Conservation (phyloP, 208 protist species). For the Entamoeba invadens region DNA sequence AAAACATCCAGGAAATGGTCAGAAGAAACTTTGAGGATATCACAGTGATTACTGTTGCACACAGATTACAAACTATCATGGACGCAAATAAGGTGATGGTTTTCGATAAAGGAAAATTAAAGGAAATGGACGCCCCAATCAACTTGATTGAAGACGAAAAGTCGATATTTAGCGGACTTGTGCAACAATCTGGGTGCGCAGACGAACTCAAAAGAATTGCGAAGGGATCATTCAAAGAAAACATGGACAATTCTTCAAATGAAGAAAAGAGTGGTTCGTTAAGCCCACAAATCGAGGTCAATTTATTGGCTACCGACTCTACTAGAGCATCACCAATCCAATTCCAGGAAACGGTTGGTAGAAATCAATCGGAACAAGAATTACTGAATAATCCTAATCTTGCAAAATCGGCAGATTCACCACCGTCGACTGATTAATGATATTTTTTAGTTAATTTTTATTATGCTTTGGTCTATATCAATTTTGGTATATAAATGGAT, state of each 20-base stretch:
- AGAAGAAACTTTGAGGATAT: conserved; percentile 4
- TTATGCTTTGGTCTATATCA: too few relatives aligned
- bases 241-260: too few relatives aligned
- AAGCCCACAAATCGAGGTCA: neutral
- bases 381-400: too few relatives aligned
- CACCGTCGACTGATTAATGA: too few relatives aligned
- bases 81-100: conserved; percentile 59
- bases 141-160: neutral
- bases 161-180: neutral
- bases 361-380: neutral
- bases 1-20: conserved; percentile 14
- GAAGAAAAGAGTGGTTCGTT: neutral
- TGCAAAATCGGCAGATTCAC: too few relatives aligned
- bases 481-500: too few relatives aligned
- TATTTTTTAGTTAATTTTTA: too few relatives aligned
- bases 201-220: neutral
- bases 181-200: neutral
- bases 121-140: conserved; percentile 46
- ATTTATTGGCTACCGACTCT: neutral
- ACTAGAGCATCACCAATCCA: neutral
- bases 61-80: conserved; percentile 28
- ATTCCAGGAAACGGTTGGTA: neutral
- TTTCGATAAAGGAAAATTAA: conserved; percentile 44
- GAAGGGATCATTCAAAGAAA: too few relatives aligned
- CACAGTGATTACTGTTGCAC: conserved; percentile 26